Conservation (phyloP, 345 rosid species). For the Lepidium africanum region DNA sequence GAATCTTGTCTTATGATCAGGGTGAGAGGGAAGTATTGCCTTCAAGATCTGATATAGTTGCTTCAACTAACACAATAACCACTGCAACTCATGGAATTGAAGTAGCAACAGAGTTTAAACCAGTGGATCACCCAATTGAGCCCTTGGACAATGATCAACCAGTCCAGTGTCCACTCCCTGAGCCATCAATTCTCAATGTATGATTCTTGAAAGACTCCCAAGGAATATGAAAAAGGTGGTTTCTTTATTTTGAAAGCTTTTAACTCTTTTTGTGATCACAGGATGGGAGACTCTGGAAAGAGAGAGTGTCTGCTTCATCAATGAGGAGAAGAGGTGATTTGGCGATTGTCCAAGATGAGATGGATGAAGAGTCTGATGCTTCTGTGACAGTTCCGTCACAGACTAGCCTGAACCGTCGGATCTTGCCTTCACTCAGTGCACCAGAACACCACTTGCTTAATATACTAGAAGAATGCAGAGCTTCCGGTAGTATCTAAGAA, state of each 20-base stretch:
- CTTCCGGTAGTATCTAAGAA: constrained; percentile 45
- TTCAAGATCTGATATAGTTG: constrained; percentile 36
- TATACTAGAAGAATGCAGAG: constrained; percentile 68
- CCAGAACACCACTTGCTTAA: constrained; percentile 70
- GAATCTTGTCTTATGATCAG: constrained; percentile 30
- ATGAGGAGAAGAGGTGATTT: constrained; percentile 57
- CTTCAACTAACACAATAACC: constrained; percentile 16
- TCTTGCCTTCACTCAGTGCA: constrained; percentile 78
- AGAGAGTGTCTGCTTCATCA: constrained; percentile 61
- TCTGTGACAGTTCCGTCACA: constrained; percentile 29
- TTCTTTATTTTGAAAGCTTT: neutral
- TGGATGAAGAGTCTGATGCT: constrained; percentile 32
- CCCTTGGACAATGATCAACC: constrained; percentile 72
- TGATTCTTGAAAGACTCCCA: constrained; percentile 19
- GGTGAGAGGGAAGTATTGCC: constrained; percentile 55
- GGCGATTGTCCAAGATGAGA: constrained; percentile 55
- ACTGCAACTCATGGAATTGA: constrained; percentile 67
- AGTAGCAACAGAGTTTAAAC: constrained; percentile 77
- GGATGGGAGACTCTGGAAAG: constrained; percentile 94
- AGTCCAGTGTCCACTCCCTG: constrained; percentile 79
- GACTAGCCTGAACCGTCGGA: constrained; percentile 30
- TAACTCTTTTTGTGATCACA: constrained; percentile 12
- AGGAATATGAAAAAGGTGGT: neutral
- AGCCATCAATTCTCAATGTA: constrained; percentile 89
- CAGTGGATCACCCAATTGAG: constrained; percentile 80